Conservation (phyloP, 805 yeast species). For the Saccharomycopsis fodiens region DNA sequence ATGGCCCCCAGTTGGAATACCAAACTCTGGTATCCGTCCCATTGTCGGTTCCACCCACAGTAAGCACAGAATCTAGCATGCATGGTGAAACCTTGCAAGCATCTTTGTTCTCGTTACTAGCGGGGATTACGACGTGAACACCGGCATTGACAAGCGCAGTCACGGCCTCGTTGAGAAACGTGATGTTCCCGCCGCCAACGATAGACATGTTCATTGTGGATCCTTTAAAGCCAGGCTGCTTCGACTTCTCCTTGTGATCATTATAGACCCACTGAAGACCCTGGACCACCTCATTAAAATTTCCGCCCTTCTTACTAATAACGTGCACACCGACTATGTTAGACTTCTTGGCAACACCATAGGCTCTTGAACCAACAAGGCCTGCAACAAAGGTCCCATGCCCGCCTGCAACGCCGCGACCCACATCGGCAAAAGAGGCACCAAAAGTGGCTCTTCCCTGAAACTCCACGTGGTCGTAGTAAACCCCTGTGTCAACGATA, state of each 20-base stretch:
- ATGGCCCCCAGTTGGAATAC: slow-evolving; percentile 46
- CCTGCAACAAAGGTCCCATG: slow-evolving; percentile 98
- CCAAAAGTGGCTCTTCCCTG: slow-evolving; percentile 86
- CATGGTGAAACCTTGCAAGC: no score
- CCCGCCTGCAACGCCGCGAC: slow-evolving; percentile 90
- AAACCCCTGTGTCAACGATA: slow-evolving; percentile 85
- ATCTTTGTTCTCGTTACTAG: no score
- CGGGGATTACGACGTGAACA: no score
- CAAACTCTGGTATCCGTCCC: slow-evolving; percentile 40
- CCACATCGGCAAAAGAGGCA: no score
- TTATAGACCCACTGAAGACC: slow-evolving; percentile 81
- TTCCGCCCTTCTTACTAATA: no score
- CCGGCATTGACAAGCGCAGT: no score
- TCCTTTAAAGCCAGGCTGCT: slow-evolving; percentile 65
- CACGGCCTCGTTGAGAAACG: slow-evolving; percentile 82
- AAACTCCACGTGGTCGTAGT: slow-evolving; percentile 66
- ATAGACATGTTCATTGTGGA: slow-evolving; percentile 90
- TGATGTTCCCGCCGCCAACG: slow-evolving; percentile 85
- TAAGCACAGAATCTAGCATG: slow-evolving; percentile 46
- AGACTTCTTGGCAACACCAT: slow-evolving; percentile 77
- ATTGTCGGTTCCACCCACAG: slow-evolving; percentile 43
- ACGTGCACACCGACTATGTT: no score
- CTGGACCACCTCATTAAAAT: slow-evolving; percentile 74
- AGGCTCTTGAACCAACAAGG: slow-evolving; percentile 70
- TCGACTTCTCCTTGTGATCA: slow-evolving; percentile 48